Evolutionary conservation across 441 rosid genomes (phyloP), one percentile per base, ranked within the genome.

Genomic region (Erodium moschatum): DNA sequence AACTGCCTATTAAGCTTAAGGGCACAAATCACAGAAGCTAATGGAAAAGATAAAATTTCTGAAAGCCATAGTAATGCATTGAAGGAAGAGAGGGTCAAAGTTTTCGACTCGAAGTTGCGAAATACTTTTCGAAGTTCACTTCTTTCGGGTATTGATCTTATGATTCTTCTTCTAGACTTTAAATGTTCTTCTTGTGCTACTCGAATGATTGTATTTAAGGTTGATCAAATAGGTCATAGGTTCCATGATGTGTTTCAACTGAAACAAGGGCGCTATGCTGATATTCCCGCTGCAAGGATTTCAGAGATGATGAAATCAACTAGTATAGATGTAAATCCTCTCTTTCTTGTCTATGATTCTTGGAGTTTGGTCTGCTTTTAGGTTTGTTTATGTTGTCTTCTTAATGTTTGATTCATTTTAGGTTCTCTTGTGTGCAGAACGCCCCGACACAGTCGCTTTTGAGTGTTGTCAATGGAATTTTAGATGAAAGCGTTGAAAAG

Each of bases 361-460:
- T 1, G 35, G 35, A 31, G 35, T 31, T 1, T 31, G 35, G 35
- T 31, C 27, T 0, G 27, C 19, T 60, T 15, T n/a, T 58, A 16
- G 9, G 20, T 61, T 10, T 24, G 13, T 29, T 29, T 33, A 38
- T 38, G 42, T 38, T 7, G 50, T 46, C 52, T 18, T 54, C 11
- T 18, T 9, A 18, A 18, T 54, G 21, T 5, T 54, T 54, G 10
- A 19, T 56, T 7, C 21, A 19, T 56, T 3, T 19, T 7, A 18
- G 12, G 62, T 44, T 67, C 6, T 44, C 68, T 52, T 66, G 70
- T 66, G 67, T 65, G 74, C 90, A 90, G 97, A 87, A 81, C 74
- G 85, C 87, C 67, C 83, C 98, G 12, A 89, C 89, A 66, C 86
- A 79, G 72, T 81, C 85, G 66, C 85, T 95, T 74, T 95, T 90